phyloP scores from a whole-genome alignment of 2,329 filamentous ascomycete species.

The Colletotrichum sp. region DNA sequence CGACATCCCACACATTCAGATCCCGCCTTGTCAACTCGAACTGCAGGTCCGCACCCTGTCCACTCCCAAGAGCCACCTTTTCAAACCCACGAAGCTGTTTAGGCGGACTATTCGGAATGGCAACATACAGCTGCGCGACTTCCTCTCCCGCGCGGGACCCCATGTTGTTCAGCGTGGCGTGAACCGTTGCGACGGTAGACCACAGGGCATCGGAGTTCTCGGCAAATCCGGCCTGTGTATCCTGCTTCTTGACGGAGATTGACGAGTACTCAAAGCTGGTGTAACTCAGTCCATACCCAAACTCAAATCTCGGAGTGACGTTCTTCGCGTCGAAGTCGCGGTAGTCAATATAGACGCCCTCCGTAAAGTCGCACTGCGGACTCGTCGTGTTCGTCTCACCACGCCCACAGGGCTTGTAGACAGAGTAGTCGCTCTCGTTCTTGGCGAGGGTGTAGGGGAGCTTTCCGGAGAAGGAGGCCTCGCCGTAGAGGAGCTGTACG shows the following conservation, averaged over 20 bases:
- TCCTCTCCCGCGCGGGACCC: conserved; percentile 48
- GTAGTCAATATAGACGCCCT: conserved; percentile 59
- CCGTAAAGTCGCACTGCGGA: conserved; percentile 55
- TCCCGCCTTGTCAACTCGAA: conserved; percentile 67
- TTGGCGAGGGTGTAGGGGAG: conserved; percentile 66
- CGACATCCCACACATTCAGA: conserved; percentile 69
- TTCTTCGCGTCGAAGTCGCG: conserved; percentile 54
- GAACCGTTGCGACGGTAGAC: conserved; percentile 45
- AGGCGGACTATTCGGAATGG: conserved; percentile 50
- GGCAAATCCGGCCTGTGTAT: conserved; percentile 29
- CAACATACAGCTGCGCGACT: conserved; percentile 54
- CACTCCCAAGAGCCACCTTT: conserved; percentile 23
- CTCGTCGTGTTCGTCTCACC: conserved; percentile 27
- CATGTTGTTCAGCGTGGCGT: conserved; percentile 44
- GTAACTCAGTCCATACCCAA: conserved; percentile 62
- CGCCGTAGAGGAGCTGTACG: conserved; percentile 61
- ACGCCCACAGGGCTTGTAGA: neutral
- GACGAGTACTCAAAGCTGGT: conserved; percentile 55
- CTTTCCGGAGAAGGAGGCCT: conserved; percentile 59
- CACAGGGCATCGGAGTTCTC: conserved; percentile 52
- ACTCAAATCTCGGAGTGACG: conserved; percentile 57
- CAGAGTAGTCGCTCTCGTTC: conserved; percentile 57
- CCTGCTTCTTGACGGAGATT: conserved; percentile 36
- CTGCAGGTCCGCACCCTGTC: conserved; percentile 37
- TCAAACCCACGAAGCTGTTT: conserved; percentile 67